Percentiles rank a stretch among this genome's conserved stretches.
Conservation (phyloP, 1,284 basidiomycete species). For the Pseudozyma tsukubaensis region DNA sequence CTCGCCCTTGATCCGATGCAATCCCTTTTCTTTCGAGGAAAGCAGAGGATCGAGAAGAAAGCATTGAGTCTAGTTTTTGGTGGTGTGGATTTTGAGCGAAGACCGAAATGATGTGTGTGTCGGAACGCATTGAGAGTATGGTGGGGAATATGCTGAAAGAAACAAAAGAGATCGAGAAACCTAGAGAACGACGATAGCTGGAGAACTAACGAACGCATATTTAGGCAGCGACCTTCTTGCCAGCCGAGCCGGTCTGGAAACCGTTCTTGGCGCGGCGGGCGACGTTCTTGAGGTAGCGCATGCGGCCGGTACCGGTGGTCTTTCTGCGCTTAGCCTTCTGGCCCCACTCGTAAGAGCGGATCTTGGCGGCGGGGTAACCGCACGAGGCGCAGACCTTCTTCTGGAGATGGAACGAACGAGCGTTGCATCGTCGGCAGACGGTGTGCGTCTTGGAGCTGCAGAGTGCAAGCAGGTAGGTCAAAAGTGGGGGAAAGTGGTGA, state of each 20-base stretch:
- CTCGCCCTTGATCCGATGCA: conserved; percentile 15
- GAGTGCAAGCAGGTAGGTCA: not conserved
- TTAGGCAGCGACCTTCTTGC: conserved; percentile 66
- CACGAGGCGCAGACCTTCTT: conserved; percentile 97
- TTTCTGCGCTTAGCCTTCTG: conserved; percentile 99
- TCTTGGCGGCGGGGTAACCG: conserved; percentile 94
- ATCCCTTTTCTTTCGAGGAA: not conserved
- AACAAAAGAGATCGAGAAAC: conserved; percentile 14
- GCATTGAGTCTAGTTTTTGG: conserved; percentile 2
- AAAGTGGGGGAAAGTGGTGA: conserved; percentile 18
- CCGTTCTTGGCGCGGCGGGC: conserved; percentile 81
- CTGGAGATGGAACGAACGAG: conserved; percentile 93
- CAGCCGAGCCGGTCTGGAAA: conserved; percentile 72
- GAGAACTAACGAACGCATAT: conserved; percentile 14
- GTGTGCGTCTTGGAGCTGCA: conserved; percentile 97
- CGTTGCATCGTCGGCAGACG: conserved; percentile 82
- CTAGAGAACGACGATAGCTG: conserved; percentile 5
- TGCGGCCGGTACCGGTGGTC: conserved; percentile 95
- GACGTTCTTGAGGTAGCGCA: conserved; percentile 86
- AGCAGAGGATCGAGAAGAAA: conserved; percentile 14
- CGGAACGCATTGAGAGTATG: conserved; percentile 1
- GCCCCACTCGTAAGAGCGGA: conserved; percentile 97
- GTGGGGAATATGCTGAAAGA: conserved; percentile 25
- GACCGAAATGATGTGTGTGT: not conserved
- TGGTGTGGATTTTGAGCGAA: not conserved